Base-by-base conservation (phyloP, 208 protist genomes). In the Leishmania tropica region DNA sequence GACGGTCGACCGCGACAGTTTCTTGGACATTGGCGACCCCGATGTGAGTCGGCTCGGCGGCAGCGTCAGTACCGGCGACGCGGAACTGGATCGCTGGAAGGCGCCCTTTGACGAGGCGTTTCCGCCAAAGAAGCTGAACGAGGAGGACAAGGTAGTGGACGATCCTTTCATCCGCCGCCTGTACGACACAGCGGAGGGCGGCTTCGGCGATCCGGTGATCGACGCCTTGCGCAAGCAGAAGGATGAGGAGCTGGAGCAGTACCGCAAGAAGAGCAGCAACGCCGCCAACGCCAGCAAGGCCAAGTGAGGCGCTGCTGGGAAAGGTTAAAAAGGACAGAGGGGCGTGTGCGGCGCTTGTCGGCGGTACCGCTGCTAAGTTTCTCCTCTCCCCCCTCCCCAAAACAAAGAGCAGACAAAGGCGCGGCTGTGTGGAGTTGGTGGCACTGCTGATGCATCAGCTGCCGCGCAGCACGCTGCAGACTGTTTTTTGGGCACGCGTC, bases 161-260 rank as follows among this genome's bases (percentile, higher is more conserved):
- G 93, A 95, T 40, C 73, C 87, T 1, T 96, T 98, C 75, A 73
- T 95, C 17, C 88, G 85, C 58, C 78, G 85, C 35, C 81, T 97
- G 56, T 97, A 96, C 78, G 92, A 95, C 60, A 89, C 77, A 1
- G 72, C 83, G 1, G 90, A 93, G 62, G 90, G 87, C 31, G 94
- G 93, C 64, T 97, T 90, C 81, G 92, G 90, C 19, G 94, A 98
- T 73, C 90, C 93, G 31, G 85, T 79, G 21, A 95, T 97, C 56
- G 95, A 98, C 75, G 87, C 94, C 24, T 75, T 97, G 68, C 90
- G 93, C 35, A 91, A 86, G 76, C 94, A 97, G 84, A 98, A 97
- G 86, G 95, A 98, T 54, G 95, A 96, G 72, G 95, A 97, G 81
- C 87, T 97, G 47, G 93, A 96, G 80, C 90, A 94, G 83, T 96